Conservation (phyloP, 805 yeast species). For the Danielia oregonensis region DNA sequence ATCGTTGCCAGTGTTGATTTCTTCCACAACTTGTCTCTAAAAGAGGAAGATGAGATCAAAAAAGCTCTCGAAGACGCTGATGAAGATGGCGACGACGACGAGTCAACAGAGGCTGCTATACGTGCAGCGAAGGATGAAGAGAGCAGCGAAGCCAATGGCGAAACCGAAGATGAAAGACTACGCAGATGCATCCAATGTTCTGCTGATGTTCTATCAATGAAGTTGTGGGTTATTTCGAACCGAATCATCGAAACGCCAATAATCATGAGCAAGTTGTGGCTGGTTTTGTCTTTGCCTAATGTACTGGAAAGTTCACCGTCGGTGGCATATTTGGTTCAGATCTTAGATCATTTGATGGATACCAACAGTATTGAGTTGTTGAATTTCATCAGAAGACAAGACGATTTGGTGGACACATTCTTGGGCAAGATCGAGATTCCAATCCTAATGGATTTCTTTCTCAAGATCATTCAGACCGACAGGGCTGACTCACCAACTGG, state of each 20-base stretch:
- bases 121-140: neutral
- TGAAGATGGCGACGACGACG: conserved; percentile 10
- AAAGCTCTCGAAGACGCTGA: conserved; percentile 1
- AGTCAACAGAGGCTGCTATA: neutral
- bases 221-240: conserved; percentile 41
- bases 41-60: conserved; percentile 17
- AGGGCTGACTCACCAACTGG: conserved; percentile 88
- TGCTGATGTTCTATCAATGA: conserved; percentile 38
- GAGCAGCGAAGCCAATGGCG: conserved; percentile 8
- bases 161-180: conserved; percentile 29
- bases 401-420: conserved; percentile 72
- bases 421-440: conserved; percentile 88
- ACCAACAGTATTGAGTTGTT: conserved; percentile 55
- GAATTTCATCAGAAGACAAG: conserved; percentile 66
- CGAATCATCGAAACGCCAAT: conserved; percentile 40
- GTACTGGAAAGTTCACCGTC: conserved; percentile 36
- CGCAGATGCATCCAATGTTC: conserved; percentile 37
- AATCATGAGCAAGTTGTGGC: conserved; percentile 41
- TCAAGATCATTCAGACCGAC: conserved; percentile 89
- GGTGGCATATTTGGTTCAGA: conserved; percentile 46
- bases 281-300: conserved; percentile 28
- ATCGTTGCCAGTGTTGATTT: conserved; percentile 51
- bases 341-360: conserved; percentile 83
- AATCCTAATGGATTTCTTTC: conserved; percentile 86
- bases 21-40: conserved; percentile 28